Percentiles rank a stretch among this genome's conserved stretches.
These are phyloP conservation scores for Penicillium salamii DNA, from an alignment of 495 filamentous ascomycete species.

Conservation along the genomic window DNA sequence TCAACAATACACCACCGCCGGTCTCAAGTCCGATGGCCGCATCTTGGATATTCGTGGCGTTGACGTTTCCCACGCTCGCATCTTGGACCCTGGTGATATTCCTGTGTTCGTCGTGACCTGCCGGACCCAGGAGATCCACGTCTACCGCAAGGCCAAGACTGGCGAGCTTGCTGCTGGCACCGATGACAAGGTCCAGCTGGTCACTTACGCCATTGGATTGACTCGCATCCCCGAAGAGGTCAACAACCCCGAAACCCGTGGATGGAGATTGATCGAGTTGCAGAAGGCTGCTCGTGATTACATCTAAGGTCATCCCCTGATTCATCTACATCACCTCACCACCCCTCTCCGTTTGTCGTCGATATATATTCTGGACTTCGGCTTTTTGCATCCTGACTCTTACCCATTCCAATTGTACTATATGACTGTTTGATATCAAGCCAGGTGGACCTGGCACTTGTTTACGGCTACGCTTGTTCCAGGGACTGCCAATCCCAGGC, in stretches of 20 bases:
- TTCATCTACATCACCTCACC: not conserved
- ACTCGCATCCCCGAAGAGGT: conserved; percentile 93
- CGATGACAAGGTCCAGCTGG: conserved; percentile 97
- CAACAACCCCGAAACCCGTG: conserved; percentile 91
- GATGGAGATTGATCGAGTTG: conserved; percentile 95
- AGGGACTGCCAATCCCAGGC: conserved; percentile 23
- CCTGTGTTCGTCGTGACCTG: conserved; percentile 97
- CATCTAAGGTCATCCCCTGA: conserved; percentile 51
- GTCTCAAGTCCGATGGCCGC: conserved; percentile 88
- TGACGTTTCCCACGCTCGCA: conserved; percentile 81
- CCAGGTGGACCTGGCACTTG: conserved; percentile 37
- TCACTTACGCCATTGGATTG: conserved; percentile 96
- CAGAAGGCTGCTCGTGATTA: conserved; percentile 98
- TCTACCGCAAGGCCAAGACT: conserved; percentile 88
- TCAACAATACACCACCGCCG: conserved; percentile 89
- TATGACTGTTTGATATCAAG: conserved; percentile 40
- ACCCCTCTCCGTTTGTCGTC: not conserved
- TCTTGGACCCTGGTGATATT: conserved; percentile 95
- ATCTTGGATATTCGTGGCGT: conserved; percentile 94
- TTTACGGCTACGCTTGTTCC: conserved; percentile 29
- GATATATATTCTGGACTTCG: conserved; percentile 6
- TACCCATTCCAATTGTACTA: conserved; percentile 37
- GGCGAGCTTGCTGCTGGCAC: conserved; percentile 91
- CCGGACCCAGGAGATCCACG: conserved; percentile 96
- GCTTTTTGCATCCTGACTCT: conserved; percentile 7